Evolutionary conservation across 768 basidiomycete genomes (phyloP), one percentile per base, ranked within the genome.

Genomic region (Russula lepida): DNA sequence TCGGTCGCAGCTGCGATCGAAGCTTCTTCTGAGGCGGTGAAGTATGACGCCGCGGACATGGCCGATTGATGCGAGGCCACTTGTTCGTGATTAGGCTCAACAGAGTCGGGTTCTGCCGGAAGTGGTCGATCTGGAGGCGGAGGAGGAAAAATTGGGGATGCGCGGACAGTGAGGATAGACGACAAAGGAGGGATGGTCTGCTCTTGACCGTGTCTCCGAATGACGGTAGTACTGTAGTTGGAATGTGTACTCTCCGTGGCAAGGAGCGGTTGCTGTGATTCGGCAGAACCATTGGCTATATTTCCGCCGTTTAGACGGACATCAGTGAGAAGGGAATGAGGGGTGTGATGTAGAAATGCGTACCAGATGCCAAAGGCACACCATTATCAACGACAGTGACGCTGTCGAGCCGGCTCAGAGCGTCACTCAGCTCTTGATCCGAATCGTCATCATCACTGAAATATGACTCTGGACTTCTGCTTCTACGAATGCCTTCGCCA

Each of bases 1-100:
- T 89, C 86, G 0, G 89, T 92, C 5, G 89, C 89, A 17, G 77
- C 78, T 1, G 88, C 80, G 39, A 77, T 76, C 2, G 84, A 84
- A 1, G 77, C 71, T 30, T 75, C 66, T 2, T 77, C 77, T 27
- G 76, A 73, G 25, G 86, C 85, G 6, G 87, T 89, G 64, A 82
- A 81, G 71, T 85, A 88, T 1, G 86, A 79, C 25, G 70, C 68
- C 13, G 69, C 27, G 63, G 62, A 6, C 70, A 67, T 7, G 69
- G 66, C 35, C 25, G 67, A 60, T 25, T 37, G 46, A 23, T 39
- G 19, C 19, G 39, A 21, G 19, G 57, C 28, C 28, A 58, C 32
- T 21, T 54, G n/a, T 13, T 55, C 59, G 21, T 61, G 49, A 23
- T 41, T 43, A 67, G 28, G 56, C 63, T 47, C n/a, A 17, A 30